A percentile compares a stretch with the other conserved stretches of the same genome.
Evolutionary conservation across 768 basidiomycete species (phyloP).

Genomic region (Austroboletus eburneus): DNA sequence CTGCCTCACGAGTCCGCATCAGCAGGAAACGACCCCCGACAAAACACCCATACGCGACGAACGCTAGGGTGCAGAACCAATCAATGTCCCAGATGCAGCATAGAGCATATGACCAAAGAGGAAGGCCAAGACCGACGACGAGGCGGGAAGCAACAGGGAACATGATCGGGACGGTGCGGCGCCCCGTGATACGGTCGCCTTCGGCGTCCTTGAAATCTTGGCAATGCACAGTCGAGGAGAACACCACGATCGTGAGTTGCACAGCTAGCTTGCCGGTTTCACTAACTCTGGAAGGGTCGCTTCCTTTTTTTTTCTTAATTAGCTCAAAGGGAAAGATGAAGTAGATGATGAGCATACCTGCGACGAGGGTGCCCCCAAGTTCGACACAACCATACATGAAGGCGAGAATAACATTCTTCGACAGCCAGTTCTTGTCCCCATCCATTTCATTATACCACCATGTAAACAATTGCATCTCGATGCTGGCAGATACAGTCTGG

Average conservation of each 20-base stretch:
- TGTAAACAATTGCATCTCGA: conserved; percentile 17
- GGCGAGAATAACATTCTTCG: conserved; percentile 38
- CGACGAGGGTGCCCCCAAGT: conserved; percentile 35
- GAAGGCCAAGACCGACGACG: conserved; percentile 31
- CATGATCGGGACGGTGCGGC: conserved; percentile 42
- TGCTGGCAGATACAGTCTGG: conserved; percentile 29
- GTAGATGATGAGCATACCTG: conserved; percentile 24
- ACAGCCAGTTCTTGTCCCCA: conserved; percentile 36
- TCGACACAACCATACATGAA: conserved; percentile 36
- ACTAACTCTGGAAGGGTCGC: conserved; percentile 23
- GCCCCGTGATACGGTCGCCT: conserved; percentile 39
- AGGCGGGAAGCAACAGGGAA: conserved; percentile 36
- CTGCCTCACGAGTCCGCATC: conserved; percentile 24
- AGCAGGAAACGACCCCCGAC: conserved; percentile 24
- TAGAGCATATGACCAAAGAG: conserved; percentile 36
- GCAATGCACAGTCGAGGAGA: conserved; percentile 45
- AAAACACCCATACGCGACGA: conserved; percentile 31
- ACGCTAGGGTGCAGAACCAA: conserved; percentile 17
- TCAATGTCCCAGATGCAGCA: conserved; percentile 35
- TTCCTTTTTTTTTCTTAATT: conserved; percentile 9
- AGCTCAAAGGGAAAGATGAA: no score
- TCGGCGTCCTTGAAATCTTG: conserved; percentile 46
- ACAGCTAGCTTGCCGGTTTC: conserved; percentile 20
- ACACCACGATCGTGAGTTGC: conserved; percentile 33
- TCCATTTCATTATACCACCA: conserved; percentile 23